Base-by-base conservation (phyloP, 1,284 basidiomycete species). In the Irpex sp. region DNA sequence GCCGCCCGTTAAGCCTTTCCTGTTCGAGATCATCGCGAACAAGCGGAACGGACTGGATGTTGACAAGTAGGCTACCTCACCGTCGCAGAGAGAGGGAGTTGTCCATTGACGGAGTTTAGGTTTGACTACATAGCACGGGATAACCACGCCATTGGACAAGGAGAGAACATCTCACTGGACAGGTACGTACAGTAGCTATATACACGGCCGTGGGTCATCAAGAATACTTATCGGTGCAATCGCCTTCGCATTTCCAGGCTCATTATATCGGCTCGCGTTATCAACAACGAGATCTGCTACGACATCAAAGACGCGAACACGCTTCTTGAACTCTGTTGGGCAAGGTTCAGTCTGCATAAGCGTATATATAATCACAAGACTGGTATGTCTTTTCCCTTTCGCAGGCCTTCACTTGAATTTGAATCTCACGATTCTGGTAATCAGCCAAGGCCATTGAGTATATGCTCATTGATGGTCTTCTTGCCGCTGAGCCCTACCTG, bases 111-210 rank as follows among this genome's bases (percentile, higher is more conserved):
- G 53, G 19, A 33, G 3, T 47, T 57, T 49, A 89, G 87, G 66
- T 90, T 91, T 62, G 90, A 93, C 67, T 93, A 93, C 65, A 90
- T 93, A 60, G 76, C 83, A 5, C 78, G 91, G 2, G 91, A 93
- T 67, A 83, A 82, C 0, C 82, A 84, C 60, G 85, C 85, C 63
- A 81, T 90, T 52, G 88, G 88, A n/a, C 82, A 87, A 54, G 81
- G 80, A 21, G 75, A 81, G 62, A 83, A 80, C 63, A 73, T 86
- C 28, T 86, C 84, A 5, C 75, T 84, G 5, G 74, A 73, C 9
- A 75, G 82, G 83, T 82, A 56, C 58, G 72, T 60, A 5, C 39
- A 28, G 18, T 57, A 36, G 28, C 10, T 56, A 37, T 47, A 35
- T 37, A 23, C 48, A 55, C 14, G 37, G 51, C 36, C n/a, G 42